These are phyloP conservation scores for Sphaerulina musiva DNA, from an alignment of 2,329 filamentous ascomycete genomes.

Conservation along the genomic window DNA sequence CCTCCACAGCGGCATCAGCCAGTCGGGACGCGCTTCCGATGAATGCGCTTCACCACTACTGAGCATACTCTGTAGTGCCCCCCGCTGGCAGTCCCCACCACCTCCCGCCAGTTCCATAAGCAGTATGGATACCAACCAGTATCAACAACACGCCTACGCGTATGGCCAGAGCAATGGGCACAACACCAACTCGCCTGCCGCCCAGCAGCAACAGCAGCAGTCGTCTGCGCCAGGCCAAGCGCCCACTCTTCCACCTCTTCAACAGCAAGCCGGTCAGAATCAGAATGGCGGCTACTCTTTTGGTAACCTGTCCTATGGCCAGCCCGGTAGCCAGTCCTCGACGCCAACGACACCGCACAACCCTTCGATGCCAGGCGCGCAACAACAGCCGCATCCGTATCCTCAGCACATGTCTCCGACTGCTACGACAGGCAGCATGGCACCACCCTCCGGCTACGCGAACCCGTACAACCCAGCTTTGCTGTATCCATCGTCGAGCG, in stretches of 20 bases:
- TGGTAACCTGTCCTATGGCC: conserved; percentile 31
- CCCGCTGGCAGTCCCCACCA: conserved; percentile 1
- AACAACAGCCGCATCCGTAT: conserved; percentile 13
- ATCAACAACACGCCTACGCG: conserved; percentile 8
- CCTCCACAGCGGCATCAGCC: conserved; percentile 1
- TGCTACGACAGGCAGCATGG: conserved; percentile 33
- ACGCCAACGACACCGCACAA: conserved; percentile 33
- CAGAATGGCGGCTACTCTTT: conserved; percentile 31
- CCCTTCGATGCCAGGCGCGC: conserved; percentile 27
- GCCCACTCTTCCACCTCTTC: conserved; percentile 34
- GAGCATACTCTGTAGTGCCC: conserved; percentile 10
- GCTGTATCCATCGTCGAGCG: conserved; percentile 21
- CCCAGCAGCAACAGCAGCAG: conserved; percentile 20
- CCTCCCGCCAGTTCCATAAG: conserved; percentile 2
- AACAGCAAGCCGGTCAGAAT: conserved; percentile 23
- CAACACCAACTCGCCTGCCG: conserved; percentile 15
- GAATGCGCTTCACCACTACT: conserved; percentile 1
- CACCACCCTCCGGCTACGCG: conserved; percentile 30
- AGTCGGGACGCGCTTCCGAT: conserved; percentile 6
- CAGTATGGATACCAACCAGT: conserved; percentile 14
- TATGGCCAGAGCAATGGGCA: conserved; percentile 18
- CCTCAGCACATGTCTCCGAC: conserved; percentile 7
- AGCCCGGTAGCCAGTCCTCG: conserved; percentile 29
- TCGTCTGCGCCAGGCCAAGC: conserved; percentile 22
- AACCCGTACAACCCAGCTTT: conserved; percentile 29